Evolutionary conservation across 805 yeast species (phyloP), one percentile per base, ranked within the genome.

Genomic region (Isabelozyma rhagii): DNA sequence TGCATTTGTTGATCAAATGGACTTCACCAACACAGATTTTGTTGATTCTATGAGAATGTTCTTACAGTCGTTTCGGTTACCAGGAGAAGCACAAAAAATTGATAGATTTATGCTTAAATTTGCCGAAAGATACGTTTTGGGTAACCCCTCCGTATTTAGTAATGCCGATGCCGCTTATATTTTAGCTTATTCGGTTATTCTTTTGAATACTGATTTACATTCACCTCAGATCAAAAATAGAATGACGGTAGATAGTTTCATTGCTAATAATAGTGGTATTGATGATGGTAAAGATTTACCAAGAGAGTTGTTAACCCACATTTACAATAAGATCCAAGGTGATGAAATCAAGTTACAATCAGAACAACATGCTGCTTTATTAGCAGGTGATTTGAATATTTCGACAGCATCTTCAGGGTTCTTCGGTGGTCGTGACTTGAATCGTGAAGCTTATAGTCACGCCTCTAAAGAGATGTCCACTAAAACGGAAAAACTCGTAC

Each of bases 21-120:
- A 91, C 49, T 93, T 94, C 65, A 70, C 78, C 5, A 76, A 77
- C 34, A 64, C 78, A 55, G 73, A 83, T 1, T 91, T 94, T 62
- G 91, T 92, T 13, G 96, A 86, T 57, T 96, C 98, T 0, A 74
- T 94, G 72, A 80, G 99, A 56, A 74, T 71, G 13, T 90, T 90
- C 61, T 76, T 94, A 51, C 99, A 96, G 62, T 78, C 83, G 44
- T 96, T 94, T 71, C 79, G 99, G 65, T 78, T 94, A 51, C 99
- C 99, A 2, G 99, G 99, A 46, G 99, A 94, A 70, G 92, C 97
- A 5, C 99, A 94, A 71, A 93, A 94, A 62, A 93, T 94, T 63
- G 99, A 94, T 74, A 80, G 99, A 58, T 90, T 85, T 63, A 89
- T 96, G 97, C 80, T 94, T 64, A 93, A 94, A 62, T 96, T 96